These are phyloP conservation scores for Syzygium jambos DNA, from an alignment of 345 rosid genomes.

Conservation along the genomic window DNA sequence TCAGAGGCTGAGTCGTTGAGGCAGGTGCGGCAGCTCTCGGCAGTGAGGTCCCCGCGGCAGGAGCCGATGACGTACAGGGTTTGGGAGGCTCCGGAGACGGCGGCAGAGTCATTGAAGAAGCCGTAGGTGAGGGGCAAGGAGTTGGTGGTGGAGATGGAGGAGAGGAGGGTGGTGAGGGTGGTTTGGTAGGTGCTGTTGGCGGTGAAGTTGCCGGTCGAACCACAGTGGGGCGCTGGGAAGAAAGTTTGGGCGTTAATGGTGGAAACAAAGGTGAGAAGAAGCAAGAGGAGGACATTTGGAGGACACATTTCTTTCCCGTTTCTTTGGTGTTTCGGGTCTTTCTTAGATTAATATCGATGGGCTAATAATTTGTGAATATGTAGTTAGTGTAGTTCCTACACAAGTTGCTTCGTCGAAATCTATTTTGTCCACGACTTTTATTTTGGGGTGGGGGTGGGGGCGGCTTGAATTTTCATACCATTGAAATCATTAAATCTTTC, in stretches of 20 bases:
- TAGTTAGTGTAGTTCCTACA: background rate
- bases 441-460: background rate
- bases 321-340: background rate
- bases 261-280: background rate
- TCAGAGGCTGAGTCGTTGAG: rapidly evolving
- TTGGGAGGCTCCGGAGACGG: background rate
- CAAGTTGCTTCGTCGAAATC: background rate
- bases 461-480: background rate
- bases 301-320: background rate
- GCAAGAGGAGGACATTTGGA: background rate
- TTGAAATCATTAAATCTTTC: background rate
- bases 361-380: background rate
- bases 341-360: background rate
- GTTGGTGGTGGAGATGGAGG: background rate
- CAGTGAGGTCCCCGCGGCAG: background rate
- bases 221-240: rapidly evolving
- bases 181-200: background rate
- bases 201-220: background rate
- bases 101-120: background rate
- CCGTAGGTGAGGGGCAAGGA: background rate
- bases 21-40: background rate
- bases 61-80: background rate
- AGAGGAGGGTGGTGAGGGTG: background rate
- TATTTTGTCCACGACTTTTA: background rate
- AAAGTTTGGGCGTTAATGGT: rapidly evolving